Base-by-base conservation (phyloP, 139 green algal genomes). In the Dunaliella primolecta region DNA sequence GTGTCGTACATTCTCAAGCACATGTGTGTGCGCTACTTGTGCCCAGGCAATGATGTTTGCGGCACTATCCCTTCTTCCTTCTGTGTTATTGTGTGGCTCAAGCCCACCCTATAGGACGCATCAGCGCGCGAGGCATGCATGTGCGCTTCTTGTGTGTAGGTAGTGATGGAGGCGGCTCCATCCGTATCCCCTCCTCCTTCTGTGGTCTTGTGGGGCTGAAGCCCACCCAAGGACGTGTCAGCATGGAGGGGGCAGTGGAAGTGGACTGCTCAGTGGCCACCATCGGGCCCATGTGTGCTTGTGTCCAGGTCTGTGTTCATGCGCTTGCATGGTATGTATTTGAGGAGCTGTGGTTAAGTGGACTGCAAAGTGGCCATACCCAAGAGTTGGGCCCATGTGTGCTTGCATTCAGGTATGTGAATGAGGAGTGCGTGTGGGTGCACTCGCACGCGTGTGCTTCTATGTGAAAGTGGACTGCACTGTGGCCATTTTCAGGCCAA, bases 181-280 rank as follows among this genome's bases (percentile, higher is more conserved):
- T 98, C 29, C 91, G 96, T 80, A 92, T 98, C 57, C 96, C 96
- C 2, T 88, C 94, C 7, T 89, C 91, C 25, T 91, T 93, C 83
- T 98, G 95, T 86, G 96, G 96, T n/a, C 56, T 95, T 3, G 90
- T 93, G 33, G 96, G 94, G 0, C 84, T 98, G 36, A 94, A 95
- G 81, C 91, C 96, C 20, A 96, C 91, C 0, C 85, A 93, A 31
- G 93, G 90, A 0, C 82, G 90, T 2, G 84, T 95, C 46, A 82
- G 36, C 0, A 74, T 21, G 25, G 30, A 32, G 20, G 87, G 87
- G 57, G 78, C 25, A 32, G 75, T 33, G 36, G 77, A 88, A 57
- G 75, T 88, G 35, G 85, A 89, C 76, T 89, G 85, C 81, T 87
- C 76, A 2, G 83, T 91, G 71, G 83, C 85, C 30, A 87, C 84